A percentile compares a stretch with the other conserved stretches of the same genome.
phyloP scores from a whole-genome alignment of 2,329 filamentous ascomycete genomes.

The Alternaria atra region DNA sequence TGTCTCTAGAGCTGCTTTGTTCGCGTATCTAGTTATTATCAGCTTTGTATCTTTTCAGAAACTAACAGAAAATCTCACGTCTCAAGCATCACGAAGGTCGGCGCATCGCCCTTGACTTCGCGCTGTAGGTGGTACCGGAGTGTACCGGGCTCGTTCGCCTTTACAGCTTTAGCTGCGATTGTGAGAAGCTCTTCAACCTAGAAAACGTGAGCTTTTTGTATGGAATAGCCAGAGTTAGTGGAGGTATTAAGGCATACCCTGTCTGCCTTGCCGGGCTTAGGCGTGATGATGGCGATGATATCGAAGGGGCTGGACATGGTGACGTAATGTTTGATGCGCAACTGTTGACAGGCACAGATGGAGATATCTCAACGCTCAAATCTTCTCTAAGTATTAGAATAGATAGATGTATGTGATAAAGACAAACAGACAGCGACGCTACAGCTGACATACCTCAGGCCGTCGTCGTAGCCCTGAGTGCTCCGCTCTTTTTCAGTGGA shows the following conservation, averaged over 20 bases:
- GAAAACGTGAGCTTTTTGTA: background rate
- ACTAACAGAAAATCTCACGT: constrained; percentile 30
- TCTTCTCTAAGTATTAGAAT: background rate
- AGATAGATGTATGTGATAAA: background rate
- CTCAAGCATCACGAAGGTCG: constrained; percentile 44
- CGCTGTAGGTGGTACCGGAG: constrained; percentile 46
- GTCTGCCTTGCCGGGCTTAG: constrained; percentile 45
- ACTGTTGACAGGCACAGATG: background rate
- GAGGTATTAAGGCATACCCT: constrained; percentile 26
- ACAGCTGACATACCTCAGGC: background rate
- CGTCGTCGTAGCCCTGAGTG: background rate
- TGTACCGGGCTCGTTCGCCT: constrained; percentile 46
- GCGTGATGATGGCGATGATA: constrained; percentile 42
- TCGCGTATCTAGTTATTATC: constrained; percentile 35
- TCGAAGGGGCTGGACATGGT: constrained; percentile 35
- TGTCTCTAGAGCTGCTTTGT: constrained; percentile 36
- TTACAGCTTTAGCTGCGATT: constrained; percentile 33
- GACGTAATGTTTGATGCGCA: constrained; percentile 1
- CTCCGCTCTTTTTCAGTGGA: constrained; percentile 22
- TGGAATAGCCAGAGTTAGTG: too few species aligned
- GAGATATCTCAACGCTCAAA: background rate
- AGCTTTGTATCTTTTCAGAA: background rate
- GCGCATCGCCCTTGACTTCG: constrained; percentile 38
- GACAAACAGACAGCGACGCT: background rate
- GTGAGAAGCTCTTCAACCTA: constrained; percentile 46